These are phyloP conservation scores for Aureobasidium leucospermi DNA, from an alignment of 2,329 filamentous ascomycete species.

Conservation along the genomic window DNA sequence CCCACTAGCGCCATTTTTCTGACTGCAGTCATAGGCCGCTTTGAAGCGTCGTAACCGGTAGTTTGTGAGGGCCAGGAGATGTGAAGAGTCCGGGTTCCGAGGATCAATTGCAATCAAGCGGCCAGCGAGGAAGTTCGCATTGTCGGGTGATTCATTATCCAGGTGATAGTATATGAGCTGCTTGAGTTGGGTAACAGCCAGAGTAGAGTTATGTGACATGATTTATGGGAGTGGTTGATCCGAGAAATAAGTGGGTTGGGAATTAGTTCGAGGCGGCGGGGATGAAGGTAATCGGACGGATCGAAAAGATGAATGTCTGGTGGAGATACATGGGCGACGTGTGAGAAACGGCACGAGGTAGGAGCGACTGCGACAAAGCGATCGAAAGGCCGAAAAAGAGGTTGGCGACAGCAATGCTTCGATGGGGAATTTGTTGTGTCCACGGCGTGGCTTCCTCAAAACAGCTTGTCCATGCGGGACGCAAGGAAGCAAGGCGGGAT, in stretches of 20 bases:
- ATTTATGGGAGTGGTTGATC: background rate
- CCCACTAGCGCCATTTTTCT: constrained; percentile 61
- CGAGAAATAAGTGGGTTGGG: background rate
- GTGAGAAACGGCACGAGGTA: background rate
- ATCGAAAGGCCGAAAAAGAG: background rate
- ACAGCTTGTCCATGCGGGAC: constrained; percentile 7
- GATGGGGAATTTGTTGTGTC: background rate
- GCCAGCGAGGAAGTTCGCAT: constrained; percentile 89
- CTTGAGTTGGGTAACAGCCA: constrained; percentile 54
- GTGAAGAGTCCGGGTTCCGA: constrained; percentile 69
- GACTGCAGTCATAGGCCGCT: constrained; percentile 77
- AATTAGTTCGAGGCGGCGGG: background rate
- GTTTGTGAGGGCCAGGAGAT: constrained; percentile 79
- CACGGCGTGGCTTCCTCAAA: background rate
- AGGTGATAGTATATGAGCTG: constrained; percentile 66
- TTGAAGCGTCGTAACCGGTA: constrained; percentile 74
- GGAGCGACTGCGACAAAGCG: background rate
- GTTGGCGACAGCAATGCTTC: no score
- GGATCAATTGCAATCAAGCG: constrained; percentile 78
- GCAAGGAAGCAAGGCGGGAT: background rate
- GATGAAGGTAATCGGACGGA: background rate
- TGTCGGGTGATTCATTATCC: constrained; percentile 82
- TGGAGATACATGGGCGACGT: constrained; percentile 4
- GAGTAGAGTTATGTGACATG: constrained; percentile 50
- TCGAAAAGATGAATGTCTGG: constrained; percentile 7